These are phyloP conservation scores for Silene uniflora DNA, from an alignment of 148 eudicot species.

Conservation along the genomic window DNA sequence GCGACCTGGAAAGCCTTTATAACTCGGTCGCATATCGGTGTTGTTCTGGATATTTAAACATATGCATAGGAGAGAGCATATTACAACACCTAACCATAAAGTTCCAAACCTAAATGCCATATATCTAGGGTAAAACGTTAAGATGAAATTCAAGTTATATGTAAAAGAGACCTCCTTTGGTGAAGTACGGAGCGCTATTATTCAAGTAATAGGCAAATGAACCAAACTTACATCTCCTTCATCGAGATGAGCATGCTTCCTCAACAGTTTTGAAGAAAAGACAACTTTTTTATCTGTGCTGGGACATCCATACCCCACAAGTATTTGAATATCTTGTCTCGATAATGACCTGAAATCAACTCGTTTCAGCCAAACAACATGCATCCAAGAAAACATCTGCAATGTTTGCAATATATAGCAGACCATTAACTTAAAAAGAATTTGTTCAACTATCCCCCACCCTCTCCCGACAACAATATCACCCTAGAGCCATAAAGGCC, in stretches of 20 bases:
- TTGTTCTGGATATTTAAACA: too few species aligned
- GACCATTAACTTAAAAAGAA: not conserved
- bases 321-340: conserved; percentile 79
- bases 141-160: not conserved
- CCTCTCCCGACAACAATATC: not conserved
- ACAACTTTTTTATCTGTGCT: conserved; percentile 80
- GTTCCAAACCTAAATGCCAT: conserved; percentile 4
- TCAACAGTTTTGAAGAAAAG: conserved; percentile 73
- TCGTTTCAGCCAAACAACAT: conserved; percentile 22
- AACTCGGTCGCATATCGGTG: too few species aligned
- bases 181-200: conserved; percentile 1
- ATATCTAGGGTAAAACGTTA: not conserved
- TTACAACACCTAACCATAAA: not conserved
- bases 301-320: conserved; percentile 96
- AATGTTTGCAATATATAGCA: conserved; percentile 3
- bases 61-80: not conserved
- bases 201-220: not conserved
- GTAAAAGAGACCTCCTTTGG: not conserved
- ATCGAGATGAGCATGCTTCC: conserved; percentile 84
- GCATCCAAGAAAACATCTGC: conserved; percentile 5
- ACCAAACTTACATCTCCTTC: conserved; percentile 92
- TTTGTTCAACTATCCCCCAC: not conserved
- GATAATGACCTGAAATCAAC: conserved; percentile 80
- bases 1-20: too few species aligned
- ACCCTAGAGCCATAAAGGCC: not conserved